Base-by-base conservation (phyloP, 129 eudicot species). In the Dittrichia graveolens region DNA sequence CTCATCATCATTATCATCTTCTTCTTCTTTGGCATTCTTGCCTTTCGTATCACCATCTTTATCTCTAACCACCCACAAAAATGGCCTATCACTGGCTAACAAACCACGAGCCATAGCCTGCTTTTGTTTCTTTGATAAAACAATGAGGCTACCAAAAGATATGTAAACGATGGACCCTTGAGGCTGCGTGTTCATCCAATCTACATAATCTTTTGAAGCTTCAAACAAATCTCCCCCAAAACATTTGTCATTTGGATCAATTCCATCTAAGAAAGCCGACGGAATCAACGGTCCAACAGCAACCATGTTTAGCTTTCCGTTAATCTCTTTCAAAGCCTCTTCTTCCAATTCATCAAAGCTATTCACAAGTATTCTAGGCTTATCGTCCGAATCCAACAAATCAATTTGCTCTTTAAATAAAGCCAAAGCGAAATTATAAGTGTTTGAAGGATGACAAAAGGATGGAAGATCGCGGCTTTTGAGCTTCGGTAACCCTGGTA, bases 241-340 rank as follows among this genome's bases (percentile, higher is more conserved):
- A 44, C 73, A 59, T 19, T 43, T 54, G 10, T 64, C 78, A 48
- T 61, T 35, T 5, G 75, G 46, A 50, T 77, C 76, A 0, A 61
- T 66, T 49, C 67, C 80, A 15, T 73, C 82, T 56, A 67, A 66
- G 54, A 78, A 69, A 13, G 88, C 72, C 7, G 74, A 61, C 0
- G 82, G 82, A 69, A 83, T 61, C 16, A 83, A 54, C 7, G 84
- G 88, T 43, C 84, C 88, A n/a, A 83, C 65, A 0, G 69, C 82
- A 15, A 73, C 46, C 69, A 80, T 6, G 0, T 72, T 62, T 39
- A 79, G 60, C 69, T 63, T 55, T 5, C 40, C 67, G 18, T 80
- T 50, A 10, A 79, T 42, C 12, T 75, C 72, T 57, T 72, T 59
- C 55, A 79, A 48, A 0, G 82, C 79, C 7, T 75, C 76, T 9